These are phyloP conservation scores for Sporothrix inflata DNA, from an alignment of 2,329 filamentous ascomycete species.

Conservation along the genomic window DNA sequence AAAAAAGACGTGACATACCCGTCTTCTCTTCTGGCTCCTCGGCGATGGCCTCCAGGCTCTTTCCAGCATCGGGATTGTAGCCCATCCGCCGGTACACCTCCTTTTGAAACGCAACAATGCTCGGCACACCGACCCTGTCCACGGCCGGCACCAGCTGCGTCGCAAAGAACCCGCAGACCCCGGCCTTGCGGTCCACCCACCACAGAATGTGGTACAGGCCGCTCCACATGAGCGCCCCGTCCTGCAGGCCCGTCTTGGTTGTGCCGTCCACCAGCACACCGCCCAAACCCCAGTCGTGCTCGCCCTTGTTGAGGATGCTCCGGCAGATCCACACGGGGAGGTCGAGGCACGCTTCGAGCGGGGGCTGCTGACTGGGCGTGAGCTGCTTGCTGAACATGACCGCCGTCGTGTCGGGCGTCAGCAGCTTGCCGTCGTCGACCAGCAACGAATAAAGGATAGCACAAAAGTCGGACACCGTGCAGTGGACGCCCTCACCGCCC, in stretches of 20 bases:
- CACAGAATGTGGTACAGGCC: conserved; percentile 37
- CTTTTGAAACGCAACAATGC: conserved; percentile 24
- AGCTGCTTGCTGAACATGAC: conserved; percentile 37
- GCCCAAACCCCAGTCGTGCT: conserved; percentile 38
- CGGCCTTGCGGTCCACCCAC: conserved; percentile 37
- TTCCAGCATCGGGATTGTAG: neutral
- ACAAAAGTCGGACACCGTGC: conserved; percentile 32
- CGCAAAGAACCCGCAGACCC: conserved; percentile 38
- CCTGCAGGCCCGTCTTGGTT: conserved; percentile 31
- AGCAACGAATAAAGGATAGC: conserved; percentile 36
- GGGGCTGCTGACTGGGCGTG: conserved; percentile 2
- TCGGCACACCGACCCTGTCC: conserved; percentile 25
- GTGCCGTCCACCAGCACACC: conserved; percentile 36
- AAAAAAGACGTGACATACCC: neutral
- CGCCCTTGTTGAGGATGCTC: conserved; percentile 31
- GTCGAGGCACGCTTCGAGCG: conserved; percentile 32
- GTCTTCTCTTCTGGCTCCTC: neutral
- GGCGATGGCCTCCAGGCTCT: neutral
- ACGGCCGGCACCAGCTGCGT: conserved; percentile 34
- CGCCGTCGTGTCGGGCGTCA: conserved; percentile 30
- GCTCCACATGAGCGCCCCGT: conserved; percentile 37
- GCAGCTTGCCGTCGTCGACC: conserved; percentile 36
- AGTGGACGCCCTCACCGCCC: conserved; percentile 38
- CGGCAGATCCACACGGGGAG: conserved; percentile 37
- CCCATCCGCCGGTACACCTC: conserved; percentile 27